phyloP scores from a whole-genome alignment of 208 protist genomes.

The Leishmania martiniquensis region DNA sequence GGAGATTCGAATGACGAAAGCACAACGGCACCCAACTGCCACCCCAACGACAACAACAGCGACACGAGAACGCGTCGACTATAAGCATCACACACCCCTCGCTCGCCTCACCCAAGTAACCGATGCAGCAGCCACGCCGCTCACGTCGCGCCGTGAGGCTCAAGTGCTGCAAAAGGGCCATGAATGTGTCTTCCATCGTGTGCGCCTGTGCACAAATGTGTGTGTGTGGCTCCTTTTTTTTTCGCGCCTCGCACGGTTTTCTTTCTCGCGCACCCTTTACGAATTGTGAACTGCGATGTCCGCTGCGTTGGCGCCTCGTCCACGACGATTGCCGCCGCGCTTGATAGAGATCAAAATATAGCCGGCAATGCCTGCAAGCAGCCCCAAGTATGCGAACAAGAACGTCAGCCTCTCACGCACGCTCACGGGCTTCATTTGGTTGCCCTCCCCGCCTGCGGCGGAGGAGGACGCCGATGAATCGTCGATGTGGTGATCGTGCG shows the following conservation, averaged over 20 bases:
- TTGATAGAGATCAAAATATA: constrained; percentile 39
- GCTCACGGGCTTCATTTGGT: constrained; percentile 12
- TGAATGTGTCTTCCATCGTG: neutral
- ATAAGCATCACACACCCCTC: neutral
- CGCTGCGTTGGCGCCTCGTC: constrained; percentile 6
- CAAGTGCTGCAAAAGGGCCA: neutral
- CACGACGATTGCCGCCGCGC: constrained; percentile 14
- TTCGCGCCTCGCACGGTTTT: neutral
- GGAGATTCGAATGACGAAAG: too few species aligned
- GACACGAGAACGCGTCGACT: too few species aligned
- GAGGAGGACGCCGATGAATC: neutral
- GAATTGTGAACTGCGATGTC: constrained; percentile 24
- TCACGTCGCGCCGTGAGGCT: neutral
- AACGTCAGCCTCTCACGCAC: constrained; percentile 28
- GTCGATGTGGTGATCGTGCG: neutral
- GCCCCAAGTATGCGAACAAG: constrained; percentile 40
- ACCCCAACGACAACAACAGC: neutral
- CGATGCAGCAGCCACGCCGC: neutral
- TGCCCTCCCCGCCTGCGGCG: neutral
- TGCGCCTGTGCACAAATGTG: neutral
- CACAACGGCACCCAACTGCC: too few species aligned
- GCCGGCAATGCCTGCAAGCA: constrained; percentile 36
- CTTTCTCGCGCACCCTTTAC: constrained; percentile 12
- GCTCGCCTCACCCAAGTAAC: neutral
- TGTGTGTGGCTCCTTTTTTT: neutral